These are phyloP conservation scores for Glycine latifolia DNA, from an alignment of 306 rosid genomes.

Conservation along the genomic window DNA sequence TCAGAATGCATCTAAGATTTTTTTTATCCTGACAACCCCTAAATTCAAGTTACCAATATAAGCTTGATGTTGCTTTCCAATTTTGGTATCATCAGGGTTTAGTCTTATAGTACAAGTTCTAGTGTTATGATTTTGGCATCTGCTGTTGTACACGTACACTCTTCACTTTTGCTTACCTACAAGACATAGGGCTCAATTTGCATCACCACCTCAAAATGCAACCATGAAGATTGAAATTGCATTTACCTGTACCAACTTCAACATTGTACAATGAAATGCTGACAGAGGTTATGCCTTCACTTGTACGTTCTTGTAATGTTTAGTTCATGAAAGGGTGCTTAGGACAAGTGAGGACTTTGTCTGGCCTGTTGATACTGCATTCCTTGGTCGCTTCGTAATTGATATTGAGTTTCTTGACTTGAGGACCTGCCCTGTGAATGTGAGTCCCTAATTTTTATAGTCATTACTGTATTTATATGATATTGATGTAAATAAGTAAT, in stretches of 20 bases:
- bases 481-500: neutral
- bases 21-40: neutral
- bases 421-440: slow-evolving; percentile 64
- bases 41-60: neutral
- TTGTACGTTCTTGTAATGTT: slow-evolving; percentile 24
- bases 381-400: slow-evolving; percentile 66
- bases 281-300: neutral
- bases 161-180: slow-evolving; percentile 15
- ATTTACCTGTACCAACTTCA: slow-evolving; percentile 15
- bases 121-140: neutral
- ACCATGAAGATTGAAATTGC: neutral
- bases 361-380: slow-evolving; percentile 71
- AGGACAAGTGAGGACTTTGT: slow-evolving; percentile 73
- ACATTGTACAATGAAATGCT: slow-evolving; percentile 29
- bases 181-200: slow-evolving; percentile 11
- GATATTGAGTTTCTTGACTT: slow-evolving; percentile 84
- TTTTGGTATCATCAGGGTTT: neutral
- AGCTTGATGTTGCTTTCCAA: neutral
- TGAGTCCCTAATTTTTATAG: slow-evolving; percentile 52
- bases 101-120: too few species aligned
- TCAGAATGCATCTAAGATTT: too few species aligned
- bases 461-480: slow-evolving; percentile 13
- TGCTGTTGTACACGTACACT: neutral
- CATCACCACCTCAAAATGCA: neutral
- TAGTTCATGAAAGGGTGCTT: slow-evolving; percentile 72